A percentile compares a stretch with the other conserved stretches of the same genome.
These are phyloP conservation scores for Ammopiptanthus mongolicus DNA, from an alignment of 306 rosid genomes.

Conservation along the genomic window DNA sequence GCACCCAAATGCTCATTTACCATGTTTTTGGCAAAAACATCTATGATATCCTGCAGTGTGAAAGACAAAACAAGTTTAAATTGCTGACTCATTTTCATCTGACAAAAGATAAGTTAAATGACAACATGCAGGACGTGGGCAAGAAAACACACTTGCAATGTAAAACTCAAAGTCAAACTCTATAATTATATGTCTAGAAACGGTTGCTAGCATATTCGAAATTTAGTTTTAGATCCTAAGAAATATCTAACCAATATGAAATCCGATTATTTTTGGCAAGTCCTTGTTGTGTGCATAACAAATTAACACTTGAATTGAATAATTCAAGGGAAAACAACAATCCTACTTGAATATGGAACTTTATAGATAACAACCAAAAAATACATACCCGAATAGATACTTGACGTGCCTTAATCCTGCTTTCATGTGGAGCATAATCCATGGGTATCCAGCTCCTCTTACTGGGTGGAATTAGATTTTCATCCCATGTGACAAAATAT, in stretches of 20 bases:
- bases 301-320: neutral
- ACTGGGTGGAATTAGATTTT: constrained; percentile 74
- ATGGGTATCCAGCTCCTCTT: constrained; percentile 78
- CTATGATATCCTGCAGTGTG: constrained; percentile 57
- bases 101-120: neutral
- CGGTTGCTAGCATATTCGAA: constrained; percentile 3
- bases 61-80: constrained; percentile 20
- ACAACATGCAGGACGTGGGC: neutral
- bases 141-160: neutral
- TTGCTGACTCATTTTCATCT: neutral
- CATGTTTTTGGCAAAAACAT: constrained; percentile 64
- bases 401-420: constrained; percentile 18
- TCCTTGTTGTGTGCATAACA: neutral
- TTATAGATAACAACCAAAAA: constrained; percentile 13
- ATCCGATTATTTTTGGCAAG: neutral
- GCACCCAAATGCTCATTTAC: constrained; percentile 67
- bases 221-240: constrained; percentile 5
- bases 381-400: constrained; percentile 42
- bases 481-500: constrained; percentile 93
- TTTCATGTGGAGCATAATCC: constrained; percentile 53
- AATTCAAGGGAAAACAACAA: constrained; percentile 4
- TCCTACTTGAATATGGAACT: neutral
- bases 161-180: neutral
- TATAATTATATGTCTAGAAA: neutral
- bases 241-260: neutral